These are phyloP conservation scores for Lipomyces kockii DNA, from an alignment of 805 yeast genomes.

Conservation along the genomic window DNA sequence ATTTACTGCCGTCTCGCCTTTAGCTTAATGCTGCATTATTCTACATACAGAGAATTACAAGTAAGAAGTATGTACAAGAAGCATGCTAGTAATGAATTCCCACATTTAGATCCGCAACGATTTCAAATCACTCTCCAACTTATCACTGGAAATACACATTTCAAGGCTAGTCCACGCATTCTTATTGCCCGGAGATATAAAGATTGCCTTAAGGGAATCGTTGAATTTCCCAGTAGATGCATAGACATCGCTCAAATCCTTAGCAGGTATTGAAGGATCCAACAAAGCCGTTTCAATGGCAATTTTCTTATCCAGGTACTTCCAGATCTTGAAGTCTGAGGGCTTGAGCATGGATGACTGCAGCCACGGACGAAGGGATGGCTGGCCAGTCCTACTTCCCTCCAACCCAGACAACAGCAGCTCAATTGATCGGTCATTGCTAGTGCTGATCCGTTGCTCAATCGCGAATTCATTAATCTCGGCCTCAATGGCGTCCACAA, in stretches of 20 bases:
- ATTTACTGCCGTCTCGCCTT: no score
- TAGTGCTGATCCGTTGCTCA: background rate
- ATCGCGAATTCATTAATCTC: constrained; percentile 56
- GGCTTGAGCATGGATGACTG: constrained; percentile 78
- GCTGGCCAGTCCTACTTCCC: constrained; percentile 33
- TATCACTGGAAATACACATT: background rate
- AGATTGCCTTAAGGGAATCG: constrained; percentile 65
- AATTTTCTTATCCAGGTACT: constrained; percentile 57
- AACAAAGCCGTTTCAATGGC: constrained; percentile 63
- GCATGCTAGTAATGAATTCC: background rate
- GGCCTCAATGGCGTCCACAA: constrained; percentile 63
- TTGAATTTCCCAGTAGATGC: constrained; percentile 43
- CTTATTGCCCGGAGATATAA: constrained; percentile 61
- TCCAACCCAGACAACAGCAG: constrained; percentile 31
- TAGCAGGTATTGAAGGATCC: constrained; percentile 56
- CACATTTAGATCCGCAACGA: background rate
- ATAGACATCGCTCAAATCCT: constrained; percentile 58
- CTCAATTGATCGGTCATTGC: constrained; percentile 24
- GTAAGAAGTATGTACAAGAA: background rate
- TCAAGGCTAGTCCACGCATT: constrained; percentile 43
- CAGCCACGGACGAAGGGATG: constrained; percentile 57
- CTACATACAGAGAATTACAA: background rate
- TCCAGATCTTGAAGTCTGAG: constrained; percentile 70
- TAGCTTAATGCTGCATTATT: background rate
- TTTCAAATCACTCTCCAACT: background rate